Evolutionary conservation across 805 yeast genomes (phyloP).

Genomic region (Clavispora santaluciae): DNA sequence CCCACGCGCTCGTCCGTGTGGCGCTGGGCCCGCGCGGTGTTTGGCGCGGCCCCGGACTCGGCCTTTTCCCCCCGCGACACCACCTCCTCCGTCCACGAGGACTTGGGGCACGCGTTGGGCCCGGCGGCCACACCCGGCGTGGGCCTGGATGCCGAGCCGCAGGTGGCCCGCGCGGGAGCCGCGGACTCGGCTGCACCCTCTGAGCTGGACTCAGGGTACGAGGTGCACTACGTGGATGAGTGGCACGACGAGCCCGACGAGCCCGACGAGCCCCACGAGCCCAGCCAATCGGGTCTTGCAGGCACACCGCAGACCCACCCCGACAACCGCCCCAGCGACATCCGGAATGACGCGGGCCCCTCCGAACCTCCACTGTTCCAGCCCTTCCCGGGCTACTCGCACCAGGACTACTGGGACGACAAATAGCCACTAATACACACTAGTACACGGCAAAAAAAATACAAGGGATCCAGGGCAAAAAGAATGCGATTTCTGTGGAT

Average conservation of each 20-base stretch:
- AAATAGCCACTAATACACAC: constrained; percentile 3
- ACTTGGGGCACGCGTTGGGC: neutral
- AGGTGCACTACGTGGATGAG: constrained; percentile 22
- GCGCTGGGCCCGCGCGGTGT: constrained; percentile 27
- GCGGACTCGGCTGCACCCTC: no score
- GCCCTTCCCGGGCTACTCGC: constrained; percentile 41
- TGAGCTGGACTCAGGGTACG: no score
- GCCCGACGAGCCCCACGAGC: neutral
- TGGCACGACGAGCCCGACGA: constrained; percentile 10
- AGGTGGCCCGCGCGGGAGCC: neutral
- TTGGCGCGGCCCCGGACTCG: constrained; percentile 20
- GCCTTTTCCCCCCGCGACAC: neutral
- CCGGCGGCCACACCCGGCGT: neutral
- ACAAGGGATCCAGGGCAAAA: no score
- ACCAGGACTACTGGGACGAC: constrained; percentile 47
- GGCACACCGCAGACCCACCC: neutral
- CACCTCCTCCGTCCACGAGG: neutral
- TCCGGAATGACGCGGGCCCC: constrained; percentile 5
- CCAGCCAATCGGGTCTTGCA: neutral
- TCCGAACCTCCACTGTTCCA: constrained; percentile 39
- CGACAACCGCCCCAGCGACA: neutral
- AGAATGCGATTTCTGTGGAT: constrained; percentile 17
- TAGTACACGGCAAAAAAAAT: neutral
- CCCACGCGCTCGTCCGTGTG: constrained; percentile 19
- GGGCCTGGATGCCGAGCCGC: neutral